Evolutionary conservation across 768 basidiomycete species (phyloP), one percentile per base, ranked within the genome.

Genomic region (Hericium erinaceus): DNA sequence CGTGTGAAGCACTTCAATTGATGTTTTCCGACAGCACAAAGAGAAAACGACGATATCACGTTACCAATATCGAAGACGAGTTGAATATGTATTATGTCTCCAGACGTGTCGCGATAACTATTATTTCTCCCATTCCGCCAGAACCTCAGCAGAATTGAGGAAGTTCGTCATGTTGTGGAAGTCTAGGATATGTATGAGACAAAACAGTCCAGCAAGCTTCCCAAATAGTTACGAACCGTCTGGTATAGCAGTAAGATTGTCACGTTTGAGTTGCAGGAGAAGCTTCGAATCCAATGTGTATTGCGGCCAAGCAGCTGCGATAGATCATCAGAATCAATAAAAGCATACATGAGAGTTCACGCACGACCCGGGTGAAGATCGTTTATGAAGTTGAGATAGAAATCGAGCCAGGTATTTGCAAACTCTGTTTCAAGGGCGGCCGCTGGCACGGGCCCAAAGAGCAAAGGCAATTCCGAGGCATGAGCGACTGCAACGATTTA

Each of bases 341-440:
- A 11, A 33, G 4, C 33, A 10, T 33, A 6, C 8, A 33, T 8
- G 33, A 18, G 68, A 33, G 18, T 18, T 46, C 6, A 46, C 76
- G 24, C 58, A 83, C 82, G 49, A 39, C 82, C 81, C 3, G 82
- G 83, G 58, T 76, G 72, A 53, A 83, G 70, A 60, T 83, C 79
- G 61, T 75, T 70, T 18, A 82, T 70, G 61, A 84, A 84, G 53
- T 75, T 77, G 69, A 84, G 73, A 61, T 79, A 84, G 55, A 80
- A 80, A 60, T 78, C 78, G 2, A 74, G 70, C 69, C 78, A 71
- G 55, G 72, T 71, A 37, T 75, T 74, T 1, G 83, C 72, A 40
- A 84, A 80, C 0, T 68, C 72, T 9, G 56, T 66, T 60, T 83
- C 78, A 5, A 75, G 64, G 20, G 11, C 50, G 1, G 72, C 11